phyloP scores from a whole-genome alignment of 139 green algal species.

The Marvania coccoides region DNA sequence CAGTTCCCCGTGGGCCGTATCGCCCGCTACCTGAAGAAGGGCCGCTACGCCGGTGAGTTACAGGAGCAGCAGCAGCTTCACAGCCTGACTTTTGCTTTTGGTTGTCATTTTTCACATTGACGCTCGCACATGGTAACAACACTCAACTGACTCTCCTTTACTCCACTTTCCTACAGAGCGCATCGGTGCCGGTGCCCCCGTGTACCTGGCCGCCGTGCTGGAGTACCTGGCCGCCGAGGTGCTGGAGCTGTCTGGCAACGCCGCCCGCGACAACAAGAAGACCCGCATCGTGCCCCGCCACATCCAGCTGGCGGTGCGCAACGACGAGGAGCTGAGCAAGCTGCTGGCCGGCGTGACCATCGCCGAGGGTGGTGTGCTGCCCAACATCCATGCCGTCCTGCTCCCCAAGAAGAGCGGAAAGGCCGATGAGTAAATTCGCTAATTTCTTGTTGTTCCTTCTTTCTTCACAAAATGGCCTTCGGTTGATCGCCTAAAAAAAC shows the following conservation, averaged over 20 bases:
- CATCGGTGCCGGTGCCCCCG: constrained; percentile 43
- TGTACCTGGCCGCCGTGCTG: constrained; percentile 69
- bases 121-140: no score
- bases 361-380: constrained; percentile 69
- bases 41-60: constrained; percentile 61
- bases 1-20: constrained; percentile 85
- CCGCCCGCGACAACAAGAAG: constrained; percentile 92
- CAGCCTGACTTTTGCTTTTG: constrained; percentile 1
- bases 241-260: constrained; percentile 39
- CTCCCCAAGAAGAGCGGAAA: constrained; percentile 80
- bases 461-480: no score
- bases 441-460: no score
- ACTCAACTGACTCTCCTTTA: no score
- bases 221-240: constrained; percentile 81
- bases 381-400: constrained; percentile 86
- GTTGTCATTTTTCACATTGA: neutral
- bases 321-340: constrained; percentile 94
- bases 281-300: constrained; percentile 79
- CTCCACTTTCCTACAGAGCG: constrained; percentile 5
- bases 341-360: constrained; percentile 79
- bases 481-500: no score
- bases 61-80: no score
- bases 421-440: no score
- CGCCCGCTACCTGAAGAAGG: constrained; percentile 77
- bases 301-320: constrained; percentile 87